Evolutionary conservation across 129 eudicot genomes (phyloP).

Genomic region (Lactuca sativa): DNA sequence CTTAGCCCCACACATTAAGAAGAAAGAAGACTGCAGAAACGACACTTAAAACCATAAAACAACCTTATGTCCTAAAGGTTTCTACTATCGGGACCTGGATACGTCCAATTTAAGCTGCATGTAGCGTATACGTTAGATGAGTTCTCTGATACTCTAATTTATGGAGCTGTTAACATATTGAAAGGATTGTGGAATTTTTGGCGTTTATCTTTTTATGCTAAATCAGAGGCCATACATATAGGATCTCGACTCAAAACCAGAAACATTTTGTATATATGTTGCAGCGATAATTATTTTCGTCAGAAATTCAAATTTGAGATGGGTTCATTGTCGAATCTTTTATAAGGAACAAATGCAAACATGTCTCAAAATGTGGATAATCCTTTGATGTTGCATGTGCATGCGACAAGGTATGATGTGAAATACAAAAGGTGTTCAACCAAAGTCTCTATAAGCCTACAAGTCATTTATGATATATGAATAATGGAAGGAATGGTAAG

Average conservation of each 20-base stretch:
- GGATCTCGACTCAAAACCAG: no score
- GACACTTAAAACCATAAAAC: background rate
- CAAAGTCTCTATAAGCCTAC: background rate
- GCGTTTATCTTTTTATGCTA: background rate
- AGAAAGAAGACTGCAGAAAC: background rate
- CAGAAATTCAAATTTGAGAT: background rate
- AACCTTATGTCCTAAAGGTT: background rate
- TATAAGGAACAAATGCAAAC: background rate
- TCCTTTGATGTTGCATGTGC: background rate
- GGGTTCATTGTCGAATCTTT: background rate
- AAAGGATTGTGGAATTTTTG: background rate
- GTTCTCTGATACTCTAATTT: no score
- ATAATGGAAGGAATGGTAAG: background rate
- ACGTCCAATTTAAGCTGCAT: background rate
- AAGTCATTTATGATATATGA: background rate
- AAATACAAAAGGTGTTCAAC: background rate
- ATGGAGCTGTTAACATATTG: no score
- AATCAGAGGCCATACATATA: background rate
- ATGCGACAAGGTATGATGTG: background rate
- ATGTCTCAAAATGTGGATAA: background rate
- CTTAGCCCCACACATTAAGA: background rate
- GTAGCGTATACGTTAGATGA: background rate
- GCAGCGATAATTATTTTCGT: background rate
- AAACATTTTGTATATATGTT: background rate
- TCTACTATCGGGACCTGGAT: background rate